Evolutionary conservation across 192 early-diverging fungal species (phyloP).

Genomic region (Jimgerdemannia flammicorona): DNA sequence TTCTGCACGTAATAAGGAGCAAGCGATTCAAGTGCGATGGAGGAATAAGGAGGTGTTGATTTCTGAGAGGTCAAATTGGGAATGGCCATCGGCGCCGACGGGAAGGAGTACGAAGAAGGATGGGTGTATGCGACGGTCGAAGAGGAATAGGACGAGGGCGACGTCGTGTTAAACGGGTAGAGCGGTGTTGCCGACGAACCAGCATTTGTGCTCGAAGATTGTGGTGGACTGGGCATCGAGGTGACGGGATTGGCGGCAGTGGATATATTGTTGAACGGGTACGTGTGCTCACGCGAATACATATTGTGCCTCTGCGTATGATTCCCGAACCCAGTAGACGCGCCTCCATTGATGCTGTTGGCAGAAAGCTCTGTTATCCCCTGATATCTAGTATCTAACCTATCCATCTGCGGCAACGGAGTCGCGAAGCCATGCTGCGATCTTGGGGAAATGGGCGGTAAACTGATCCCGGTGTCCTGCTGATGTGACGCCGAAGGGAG

Average conservation of each 20-base stretch:
- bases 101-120: neutral
- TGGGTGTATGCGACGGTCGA: neutral
- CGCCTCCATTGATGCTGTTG: neutral
- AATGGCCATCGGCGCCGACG: neutral
- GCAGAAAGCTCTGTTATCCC: neutral
- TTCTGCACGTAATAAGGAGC: neutral
- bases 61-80: neutral
- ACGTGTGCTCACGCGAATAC: too few species aligned
- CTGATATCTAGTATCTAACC: neutral
- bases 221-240: neutral
- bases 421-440: neutral
- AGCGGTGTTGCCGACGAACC: neutral
- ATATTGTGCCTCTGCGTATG: neutral
- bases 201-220: neutral
- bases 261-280: neutral
- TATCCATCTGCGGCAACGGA: neutral
- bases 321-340: neutral
- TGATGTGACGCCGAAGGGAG: constrained; percentile 11
- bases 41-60: neutral
- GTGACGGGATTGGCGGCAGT: neutral
- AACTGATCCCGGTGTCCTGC: neutral
- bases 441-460: neutral
- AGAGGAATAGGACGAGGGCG: neutral
- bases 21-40: neutral
- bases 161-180: neutral